Percentiles rank a stretch among this genome's conserved stretches.
Conservation (phyloP, 441 rosid species). For the Pelargonium citronellum region DNA sequence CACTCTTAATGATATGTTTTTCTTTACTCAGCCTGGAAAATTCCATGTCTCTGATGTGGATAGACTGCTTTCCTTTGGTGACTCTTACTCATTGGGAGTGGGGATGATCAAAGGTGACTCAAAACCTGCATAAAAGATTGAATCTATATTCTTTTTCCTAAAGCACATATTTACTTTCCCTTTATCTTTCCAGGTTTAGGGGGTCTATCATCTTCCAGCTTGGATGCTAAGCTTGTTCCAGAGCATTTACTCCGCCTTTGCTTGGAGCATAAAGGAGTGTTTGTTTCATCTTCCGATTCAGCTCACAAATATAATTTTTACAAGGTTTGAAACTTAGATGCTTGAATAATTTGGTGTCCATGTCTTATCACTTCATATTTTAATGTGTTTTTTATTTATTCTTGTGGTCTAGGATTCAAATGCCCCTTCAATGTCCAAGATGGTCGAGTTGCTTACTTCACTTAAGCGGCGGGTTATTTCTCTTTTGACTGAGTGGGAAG, state of each 20-base stretch:
- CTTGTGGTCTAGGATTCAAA: slow-evolving; percentile 54
- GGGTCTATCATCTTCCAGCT: slow-evolving; percentile 46
- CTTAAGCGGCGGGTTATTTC: slow-evolving; percentile 40
- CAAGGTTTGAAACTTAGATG: slow-evolving; percentile 49
- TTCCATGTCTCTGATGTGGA: slow-evolving; percentile 45
- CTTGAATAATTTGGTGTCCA: not conserved
- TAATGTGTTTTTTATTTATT: slow-evolving; percentile 17
- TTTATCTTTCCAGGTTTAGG: slow-evolving; percentile 52
- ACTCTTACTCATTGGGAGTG: slow-evolving; percentile 69
- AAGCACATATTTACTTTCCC: slow-evolving; percentile 10
- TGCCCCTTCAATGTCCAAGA: slow-evolving; percentile 60
- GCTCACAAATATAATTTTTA: slow-evolving; percentile 66
- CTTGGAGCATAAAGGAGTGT: slow-evolving; percentile 49
- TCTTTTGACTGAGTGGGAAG: slow-evolving; percentile 66
- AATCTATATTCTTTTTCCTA: not conserved
- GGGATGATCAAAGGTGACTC: slow-evolving; percentile 64
- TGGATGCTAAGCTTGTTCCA: slow-evolving; percentile 76
- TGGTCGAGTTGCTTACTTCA: slow-evolving; percentile 57
- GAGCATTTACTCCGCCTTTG: slow-evolving; percentile 81
- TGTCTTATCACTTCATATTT: slow-evolving; percentile 10
- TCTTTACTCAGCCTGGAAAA: slow-evolving; percentile 54
- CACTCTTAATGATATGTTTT: slow-evolving; percentile 9
- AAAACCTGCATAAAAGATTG: not conserved
- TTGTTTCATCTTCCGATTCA: slow-evolving; percentile 36
- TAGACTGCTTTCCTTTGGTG: slow-evolving; percentile 53